phyloP scores from a whole-genome alignment of 345 rosid species.

The Hibiscus tridactylites region DNA sequence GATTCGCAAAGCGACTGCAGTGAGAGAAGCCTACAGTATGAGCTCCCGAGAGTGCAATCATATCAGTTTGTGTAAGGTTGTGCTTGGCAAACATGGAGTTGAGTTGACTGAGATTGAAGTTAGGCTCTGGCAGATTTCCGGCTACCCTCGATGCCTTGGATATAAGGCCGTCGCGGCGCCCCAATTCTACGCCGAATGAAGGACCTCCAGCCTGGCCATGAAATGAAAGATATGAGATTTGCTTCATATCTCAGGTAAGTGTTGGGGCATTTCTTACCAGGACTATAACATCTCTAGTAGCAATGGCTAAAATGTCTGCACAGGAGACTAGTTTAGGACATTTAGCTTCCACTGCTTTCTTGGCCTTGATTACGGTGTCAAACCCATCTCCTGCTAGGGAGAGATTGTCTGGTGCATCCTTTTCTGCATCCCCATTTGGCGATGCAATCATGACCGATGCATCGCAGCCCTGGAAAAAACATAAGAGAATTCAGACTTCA shows the following conservation, averaged over 20 bases:
- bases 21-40: constrained; percentile 76
- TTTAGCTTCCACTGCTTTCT: constrained; percentile 11
- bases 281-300: constrained; percentile 29
- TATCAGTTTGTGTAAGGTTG: constrained; percentile 25
- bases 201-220: constrained; percentile 35
- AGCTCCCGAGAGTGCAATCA: constrained; percentile 41
- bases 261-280: constrained; percentile 12
- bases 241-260: background rate
- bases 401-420: no score
- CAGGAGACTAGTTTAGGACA: constrained; percentile 10
- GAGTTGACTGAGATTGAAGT: constrained; percentile 36
- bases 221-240: background rate
- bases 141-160: constrained; percentile 51
- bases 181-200: constrained; percentile 60
- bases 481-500: background rate
- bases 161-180: constrained; percentile 62
- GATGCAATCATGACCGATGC: no score
- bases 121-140: constrained; percentile 60
- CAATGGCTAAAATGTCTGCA: constrained; percentile 29
- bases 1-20: constrained; percentile 53
- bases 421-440: no score
- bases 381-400: no score
- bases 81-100: constrained; percentile 42
- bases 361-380: no score
- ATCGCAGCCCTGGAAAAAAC: constrained; percentile 25